Evolutionary conservation across 495 filamentous ascomycete species (phyloP), one percentile per base, ranked within the genome.

Genomic region (Aspergillus baeticus): DNA sequence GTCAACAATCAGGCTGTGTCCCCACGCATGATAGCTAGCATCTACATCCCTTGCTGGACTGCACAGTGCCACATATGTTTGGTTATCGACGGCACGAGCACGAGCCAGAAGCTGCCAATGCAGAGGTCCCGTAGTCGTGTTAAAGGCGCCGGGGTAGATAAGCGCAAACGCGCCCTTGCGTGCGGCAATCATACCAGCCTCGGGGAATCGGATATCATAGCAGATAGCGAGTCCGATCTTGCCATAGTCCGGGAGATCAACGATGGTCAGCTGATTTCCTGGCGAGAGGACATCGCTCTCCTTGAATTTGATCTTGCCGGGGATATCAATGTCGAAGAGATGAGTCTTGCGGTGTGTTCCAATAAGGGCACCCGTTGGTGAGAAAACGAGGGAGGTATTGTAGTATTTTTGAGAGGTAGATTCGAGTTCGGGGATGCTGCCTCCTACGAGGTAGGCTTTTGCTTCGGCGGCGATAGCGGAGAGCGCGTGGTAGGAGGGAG

Each of bases 251-350:
- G 90, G 88, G 5, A 96, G 73, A 47, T 95, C 87, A 18, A 98
- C 74, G 0, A 97, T 67, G 0, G 93, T 95, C 38, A 96, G 61
- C 59, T 87, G 83, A 70, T 90, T 84, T 0, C 94, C 94, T 0
- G 94, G 88, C 1, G 80, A 86, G 17, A 99, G 79, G 7, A 96
- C 90, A 44, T 96, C 91, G 49, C 84, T 89, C 72, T 99, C 94
- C 55, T 82, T 83, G 77, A 99, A 99, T 13, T 66, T 86, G 69
- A 99, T 96, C 69, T 90, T 90, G 26, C 91, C 92, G 1, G 94
- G 94, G 63, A 99, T 99, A 69, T 93, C 88, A 63, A 99, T 99
- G 75, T 99, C 94, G 75, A 99, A 99, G n/a, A 99, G 80, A 68
- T 99, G 94, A 17, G 94, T 83, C 70, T 99, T 99, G 58, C 94